phyloP scores from a whole-genome alignment of 257 asterid genomes.

The Gentiana straminea region DNA sequence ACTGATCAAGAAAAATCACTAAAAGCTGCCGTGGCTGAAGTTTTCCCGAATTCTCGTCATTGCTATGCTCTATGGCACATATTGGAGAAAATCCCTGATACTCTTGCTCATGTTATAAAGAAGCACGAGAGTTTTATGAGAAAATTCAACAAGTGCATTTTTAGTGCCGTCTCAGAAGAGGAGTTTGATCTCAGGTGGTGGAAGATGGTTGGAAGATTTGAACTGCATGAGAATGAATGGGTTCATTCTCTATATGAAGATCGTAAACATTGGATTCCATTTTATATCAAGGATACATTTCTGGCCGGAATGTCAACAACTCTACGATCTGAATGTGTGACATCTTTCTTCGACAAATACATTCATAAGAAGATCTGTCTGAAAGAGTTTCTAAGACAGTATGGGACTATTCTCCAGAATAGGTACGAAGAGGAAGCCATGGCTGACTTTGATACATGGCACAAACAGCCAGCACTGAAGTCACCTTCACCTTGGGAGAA shows the following conservation, averaged over 20 bases:
- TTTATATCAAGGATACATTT: slow-evolving; percentile 61
- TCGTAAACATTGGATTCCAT: slow-evolving; percentile 79
- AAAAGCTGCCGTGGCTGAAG: slow-evolving; percentile 64
- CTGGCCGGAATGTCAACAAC: slow-evolving; percentile 74
- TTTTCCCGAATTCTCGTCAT: slow-evolving; percentile 59
- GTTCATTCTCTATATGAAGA: slow-evolving; percentile 68
- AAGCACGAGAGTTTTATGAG: slow-evolving; percentile 51
- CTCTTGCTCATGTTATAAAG: slow-evolving; percentile 54
- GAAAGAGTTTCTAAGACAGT: slow-evolving; percentile 85
- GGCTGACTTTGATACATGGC: slow-evolving; percentile 92
- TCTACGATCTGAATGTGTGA: slow-evolving; percentile 76
- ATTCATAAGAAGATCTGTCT: slow-evolving; percentile 70
- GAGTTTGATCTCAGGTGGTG: slow-evolving; percentile 96
- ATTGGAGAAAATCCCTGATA: slow-evolving; percentile 59
- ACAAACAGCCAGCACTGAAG: slow-evolving; percentile 93
- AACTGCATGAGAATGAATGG: slow-evolving; percentile 89
- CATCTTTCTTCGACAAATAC: slow-evolving; percentile 74
- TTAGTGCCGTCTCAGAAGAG: slow-evolving; percentile 75
- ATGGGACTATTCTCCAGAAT: slow-evolving; percentile 64
- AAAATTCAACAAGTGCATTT: slow-evolving; percentile 78
- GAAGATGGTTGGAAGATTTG: slow-evolving; percentile 91
- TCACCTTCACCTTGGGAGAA: slow-evolving; percentile 99
- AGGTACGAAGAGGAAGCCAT: slow-evolving; percentile 90
- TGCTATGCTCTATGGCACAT: slow-evolving; percentile 91
- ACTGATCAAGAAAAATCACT: slow-evolving; percentile 65